Evolutionary conservation across 805 yeast genomes (phyloP).

Genomic region (Yamadazyma akitaensis): DNA sequence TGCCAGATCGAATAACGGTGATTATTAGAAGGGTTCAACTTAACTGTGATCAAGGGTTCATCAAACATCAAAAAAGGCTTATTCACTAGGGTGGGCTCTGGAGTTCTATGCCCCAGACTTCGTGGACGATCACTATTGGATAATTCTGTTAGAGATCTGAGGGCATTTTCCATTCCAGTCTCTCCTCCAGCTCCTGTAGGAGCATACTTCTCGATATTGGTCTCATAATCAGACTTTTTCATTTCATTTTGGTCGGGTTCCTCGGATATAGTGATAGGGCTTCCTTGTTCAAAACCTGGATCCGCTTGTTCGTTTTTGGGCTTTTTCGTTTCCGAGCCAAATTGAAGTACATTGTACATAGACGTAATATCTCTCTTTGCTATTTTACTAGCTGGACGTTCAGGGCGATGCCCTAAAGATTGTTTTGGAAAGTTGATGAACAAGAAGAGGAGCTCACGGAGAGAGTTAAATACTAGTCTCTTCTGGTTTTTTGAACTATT

Average conservation of each 20-base stretch:
- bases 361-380: slow-evolving; percentile 1
- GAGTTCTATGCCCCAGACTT: neutral
- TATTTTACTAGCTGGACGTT: slow-evolving; percentile 2
- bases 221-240: neutral
- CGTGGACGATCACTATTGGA: neutral
- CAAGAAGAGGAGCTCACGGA: neutral
- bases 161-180: neutral
- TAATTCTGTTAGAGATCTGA: neutral
- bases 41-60: slow-evolving; percentile 24
- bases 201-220: neutral
- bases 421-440: neutral
- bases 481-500: neutral
- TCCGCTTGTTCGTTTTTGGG: neutral
- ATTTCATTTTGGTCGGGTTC: neutral
- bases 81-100: neutral
- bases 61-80: slow-evolving; percentile 24
- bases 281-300: neutral
- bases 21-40: slow-evolving; percentile 13
- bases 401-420: neutral
- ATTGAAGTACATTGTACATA: neutral
- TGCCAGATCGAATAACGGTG: slow-evolving; percentile 26
- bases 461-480: neutral
- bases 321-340: neutral
- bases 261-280: neutral
- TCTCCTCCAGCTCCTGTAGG: neutral